Evolutionary conservation across 495 filamentous ascomycete genomes (phyloP), one percentile per base, ranked within the genome.

Genomic region (Penicillium malachiteum): DNA sequence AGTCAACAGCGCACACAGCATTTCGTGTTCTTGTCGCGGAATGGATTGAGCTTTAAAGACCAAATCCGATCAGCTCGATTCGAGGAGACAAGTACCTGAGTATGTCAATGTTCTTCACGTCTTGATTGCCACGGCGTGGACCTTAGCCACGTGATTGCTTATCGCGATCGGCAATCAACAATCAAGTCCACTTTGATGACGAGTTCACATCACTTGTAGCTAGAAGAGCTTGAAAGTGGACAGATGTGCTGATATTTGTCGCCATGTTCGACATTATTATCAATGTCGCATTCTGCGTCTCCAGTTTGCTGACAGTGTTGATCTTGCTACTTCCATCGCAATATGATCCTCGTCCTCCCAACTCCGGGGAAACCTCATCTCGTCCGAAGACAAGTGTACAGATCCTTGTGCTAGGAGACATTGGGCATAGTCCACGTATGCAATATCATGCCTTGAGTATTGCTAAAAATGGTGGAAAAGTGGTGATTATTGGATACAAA

Each of bases 361-460:
- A 47, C 1, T 6, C 38, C 5, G 42, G 55, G 44, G 44, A 54
- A 35, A 18, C 68, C 2, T 17, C 55, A 47, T 31, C 44, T 51
- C 59, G 50, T 18, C 66, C 46, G 45, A 76, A 65, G 45, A 61
- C 65, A 48, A 74, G 81, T 6, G 79, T 89, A 26, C 90, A 96
- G 64, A 82, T 99, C 34, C 80, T 97, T n/a, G 94, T 99, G 39
- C 81, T 99, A n/a, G 94, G 94, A 12, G 94, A 99, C 65, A 94
- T 99, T 71, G 94, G 94, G 21, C 84, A 92, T 34, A 96, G 91
- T 68, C 94, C 94, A 21, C 89, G 94, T 55, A 99, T 99, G 94
- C 94, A 97, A 69, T 97, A 99, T 66, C 94, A 99, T 82, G 91
- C 92, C 17, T 69, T 96, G 56, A 97, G 93, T 67, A 86, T 97